phyloP scores from a whole-genome alignment of 208 protist species.

The Acanthamoeba triangularis region DNA sequence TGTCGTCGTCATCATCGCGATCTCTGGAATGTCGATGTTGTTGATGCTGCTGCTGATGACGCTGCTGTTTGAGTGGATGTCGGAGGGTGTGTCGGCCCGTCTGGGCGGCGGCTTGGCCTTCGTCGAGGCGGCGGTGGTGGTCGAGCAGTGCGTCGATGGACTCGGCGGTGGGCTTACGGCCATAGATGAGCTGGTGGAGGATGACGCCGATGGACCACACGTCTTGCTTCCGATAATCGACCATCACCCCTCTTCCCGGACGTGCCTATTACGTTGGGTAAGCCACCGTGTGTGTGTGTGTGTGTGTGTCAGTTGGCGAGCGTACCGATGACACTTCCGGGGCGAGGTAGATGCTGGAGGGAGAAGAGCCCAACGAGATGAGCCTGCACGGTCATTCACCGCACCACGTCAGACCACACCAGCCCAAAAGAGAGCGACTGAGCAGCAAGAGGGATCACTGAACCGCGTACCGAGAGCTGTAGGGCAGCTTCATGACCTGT shows the following conservation, averaged over 20 bases:
- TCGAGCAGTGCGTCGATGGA: background rate
- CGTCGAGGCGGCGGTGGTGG: background rate
- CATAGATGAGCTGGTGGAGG: background rate
- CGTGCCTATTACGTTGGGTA: too few relatives aligned
- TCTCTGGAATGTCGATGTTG: too few relatives aligned
- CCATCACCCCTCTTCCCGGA: background rate
- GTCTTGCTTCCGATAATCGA: slow-evolving; percentile 26
- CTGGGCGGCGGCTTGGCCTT: background rate
- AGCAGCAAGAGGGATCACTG: background rate
- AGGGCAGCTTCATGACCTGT: background rate
- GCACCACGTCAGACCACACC: too few relatives aligned
- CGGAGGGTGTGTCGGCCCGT: background rate
- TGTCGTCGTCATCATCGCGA: background rate
- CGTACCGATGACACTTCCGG: background rate
- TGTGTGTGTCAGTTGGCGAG: too few relatives aligned
- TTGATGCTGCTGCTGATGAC: background rate
- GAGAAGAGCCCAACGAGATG: background rate
- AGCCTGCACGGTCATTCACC: too few relatives aligned
- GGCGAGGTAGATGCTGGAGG: background rate
- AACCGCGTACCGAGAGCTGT: background rate
- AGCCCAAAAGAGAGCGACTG: too few relatives aligned
- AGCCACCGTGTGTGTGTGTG: background rate
- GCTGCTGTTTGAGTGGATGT: background rate
- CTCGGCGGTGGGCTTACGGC: background rate
- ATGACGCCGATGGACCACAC: slow-evolving; percentile 6